A percentile compares a stretch with the other conserved stretches of the same genome.
Conservation (phyloP, 805 yeast species). For the Wickerhamiella occidentalis region DNA sequence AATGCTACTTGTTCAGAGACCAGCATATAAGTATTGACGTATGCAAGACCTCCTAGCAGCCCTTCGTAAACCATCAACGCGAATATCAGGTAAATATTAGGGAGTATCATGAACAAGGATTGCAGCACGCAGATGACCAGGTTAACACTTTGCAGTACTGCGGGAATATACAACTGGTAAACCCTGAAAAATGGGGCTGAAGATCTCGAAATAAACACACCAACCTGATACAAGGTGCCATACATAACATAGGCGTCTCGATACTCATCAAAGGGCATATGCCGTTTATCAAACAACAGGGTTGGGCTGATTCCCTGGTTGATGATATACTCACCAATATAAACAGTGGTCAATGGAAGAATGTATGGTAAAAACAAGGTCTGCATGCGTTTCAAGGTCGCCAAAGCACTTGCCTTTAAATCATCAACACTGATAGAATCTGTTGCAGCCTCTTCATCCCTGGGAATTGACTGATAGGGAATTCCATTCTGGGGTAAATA, state of each 20-base stretch:
- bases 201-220: conserved; percentile 85
- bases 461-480: not conserved
- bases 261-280: conserved; percentile 55
- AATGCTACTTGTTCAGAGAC: conserved; percentile 49
- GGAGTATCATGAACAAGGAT: conserved; percentile 46
- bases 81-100: conserved; percentile 51
- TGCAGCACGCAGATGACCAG: conserved; percentile 48
- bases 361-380: conserved; percentile 40
- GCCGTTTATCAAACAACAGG: conserved; percentile 57
- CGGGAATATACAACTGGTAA: conserved; percentile 44
- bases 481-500: not conserved
- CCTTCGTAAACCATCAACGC: conserved; percentile 69
- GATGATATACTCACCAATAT: conserved; percentile 73
- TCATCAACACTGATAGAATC: not conserved
- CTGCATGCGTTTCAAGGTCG: conserved; percentile 22
- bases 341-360: conserved; percentile 75
- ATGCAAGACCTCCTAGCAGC: conserved; percentile 77
- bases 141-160: conserved; percentile 57
- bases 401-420: not conserved
- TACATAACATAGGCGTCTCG: conserved; percentile 87
- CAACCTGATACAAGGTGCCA: conserved; percentile 80
- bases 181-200: conserved; percentile 58
- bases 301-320: conserved; percentile 92
- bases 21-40: conserved; percentile 74
- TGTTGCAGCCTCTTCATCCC: conserved; percentile 3